phyloP scores from a whole-genome alignment of 768 basidiomycete species.

The Pulveroboletus sp. region DNA sequence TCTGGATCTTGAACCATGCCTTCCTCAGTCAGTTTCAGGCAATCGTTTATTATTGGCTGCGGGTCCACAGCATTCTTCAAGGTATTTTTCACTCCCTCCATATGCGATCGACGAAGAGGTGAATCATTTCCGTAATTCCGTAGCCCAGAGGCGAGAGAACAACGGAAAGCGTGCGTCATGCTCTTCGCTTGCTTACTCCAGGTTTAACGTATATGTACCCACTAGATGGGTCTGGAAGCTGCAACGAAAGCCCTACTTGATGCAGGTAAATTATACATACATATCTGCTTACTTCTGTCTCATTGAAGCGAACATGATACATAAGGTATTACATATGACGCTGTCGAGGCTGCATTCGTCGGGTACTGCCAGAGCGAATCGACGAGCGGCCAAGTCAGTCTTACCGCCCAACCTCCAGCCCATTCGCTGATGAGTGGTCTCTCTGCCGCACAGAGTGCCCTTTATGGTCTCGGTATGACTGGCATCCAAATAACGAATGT shows the following conservation, averaged over 20 bases:
- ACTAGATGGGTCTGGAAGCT: conserved; percentile 82
- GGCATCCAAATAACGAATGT: conserved; percentile 82
- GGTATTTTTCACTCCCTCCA: conserved; percentile 7
- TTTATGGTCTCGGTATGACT: conserved; percentile 84
- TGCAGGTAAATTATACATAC: conserved; percentile 69
- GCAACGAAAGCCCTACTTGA: conserved; percentile 84
- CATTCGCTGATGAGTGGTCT: too few species aligned
- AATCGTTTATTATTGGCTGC: conserved; percentile 20
- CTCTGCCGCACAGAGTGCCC: too few species aligned
- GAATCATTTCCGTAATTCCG: neutral
- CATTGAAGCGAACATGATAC: neutral
- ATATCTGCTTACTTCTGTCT: neutral
- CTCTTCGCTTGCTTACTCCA: neutral
- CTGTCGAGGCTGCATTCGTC: conserved; percentile 66
- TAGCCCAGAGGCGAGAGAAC: conserved; percentile 64
- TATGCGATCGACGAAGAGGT: too few species aligned
- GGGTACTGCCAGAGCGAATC: conserved; percentile 82
- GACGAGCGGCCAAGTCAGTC: conserved; percentile 65
- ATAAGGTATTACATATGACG: conserved; percentile 79
- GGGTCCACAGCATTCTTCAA: conserved; percentile 20
- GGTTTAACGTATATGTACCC: too few species aligned
- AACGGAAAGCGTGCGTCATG: conserved; percentile 61
- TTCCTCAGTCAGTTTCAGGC: too few species aligned
- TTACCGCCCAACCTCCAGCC: too few species aligned
- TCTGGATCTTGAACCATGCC: too few species aligned